Percentiles rank a stretch among this genome's conserved stretches.
Conservation (phyloP, 352 stramenopile genomes). For the Phytophthora chlamydospora region DNA sequence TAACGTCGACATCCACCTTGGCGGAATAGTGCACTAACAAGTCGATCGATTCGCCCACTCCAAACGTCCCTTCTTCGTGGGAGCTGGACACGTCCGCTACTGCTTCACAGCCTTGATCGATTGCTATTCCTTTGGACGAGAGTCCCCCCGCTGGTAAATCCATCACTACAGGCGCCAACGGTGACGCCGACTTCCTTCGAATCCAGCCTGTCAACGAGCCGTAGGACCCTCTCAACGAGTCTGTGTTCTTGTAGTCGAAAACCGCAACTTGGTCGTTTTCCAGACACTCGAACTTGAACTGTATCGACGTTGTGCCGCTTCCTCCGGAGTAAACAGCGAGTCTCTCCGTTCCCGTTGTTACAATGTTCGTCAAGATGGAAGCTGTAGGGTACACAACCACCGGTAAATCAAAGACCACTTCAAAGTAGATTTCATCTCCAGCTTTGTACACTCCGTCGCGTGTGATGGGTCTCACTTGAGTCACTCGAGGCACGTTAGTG, state of each 20-base stretch:
- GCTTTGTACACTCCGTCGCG: constrained; percentile 65
- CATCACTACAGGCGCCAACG: constrained; percentile 50
- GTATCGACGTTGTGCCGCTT: constrained; percentile 51
- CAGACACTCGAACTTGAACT: constrained; percentile 54
- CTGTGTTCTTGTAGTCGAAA: constrained; percentile 49
- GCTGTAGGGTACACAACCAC: constrained; percentile 46
- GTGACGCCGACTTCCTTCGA: constrained; percentile 39
- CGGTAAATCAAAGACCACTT: constrained; percentile 57
- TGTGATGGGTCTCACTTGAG: constrained; percentile 53
- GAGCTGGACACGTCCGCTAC: constrained; percentile 43
- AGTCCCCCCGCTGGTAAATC: constrained; percentile 45
- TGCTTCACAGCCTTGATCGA: constrained; percentile 52
- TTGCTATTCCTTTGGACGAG: constrained; percentile 60
- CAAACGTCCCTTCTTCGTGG: constrained; percentile 58
- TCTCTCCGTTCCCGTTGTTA: constrained; percentile 29
- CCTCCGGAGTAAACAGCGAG: constrained; percentile 53
- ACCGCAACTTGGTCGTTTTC: constrained; percentile 40
- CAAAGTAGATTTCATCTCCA: constrained; percentile 52
- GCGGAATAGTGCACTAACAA: constrained; percentile 56
- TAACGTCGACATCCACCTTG: constrained; percentile 48
- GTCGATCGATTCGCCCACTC: constrained; percentile 67
- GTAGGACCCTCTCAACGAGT: constrained; percentile 48
- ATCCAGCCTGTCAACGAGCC: constrained; percentile 55
- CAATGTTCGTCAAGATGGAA: constrained; percentile 48
- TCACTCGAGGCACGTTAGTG: constrained; percentile 47